Base-by-base conservation (phyloP, 2,329 filamentous ascomycete genomes). In the Paracoccidioides brasiliensis region DNA sequence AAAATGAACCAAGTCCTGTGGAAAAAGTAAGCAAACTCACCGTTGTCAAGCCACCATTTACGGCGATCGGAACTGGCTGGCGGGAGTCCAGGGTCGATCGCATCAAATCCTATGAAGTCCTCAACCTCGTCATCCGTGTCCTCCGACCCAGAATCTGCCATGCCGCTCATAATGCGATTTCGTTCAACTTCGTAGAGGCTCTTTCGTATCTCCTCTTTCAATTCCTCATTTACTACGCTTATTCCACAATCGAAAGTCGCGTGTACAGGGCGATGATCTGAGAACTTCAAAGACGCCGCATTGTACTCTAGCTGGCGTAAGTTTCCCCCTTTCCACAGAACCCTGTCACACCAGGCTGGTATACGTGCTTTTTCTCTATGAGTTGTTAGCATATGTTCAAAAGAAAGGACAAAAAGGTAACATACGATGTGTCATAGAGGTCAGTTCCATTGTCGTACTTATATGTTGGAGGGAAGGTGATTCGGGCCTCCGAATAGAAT, bases 331-430 rank as follows among this genome's bases (percentile, higher is more conserved):
- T 90, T 94, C 57, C 88, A 85, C 7, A 98, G 74, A 48, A 98
- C 86, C 41, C 93, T 86, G 70, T 98, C 93, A 58, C 90, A 96
- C 93, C 93, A 98, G 0, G 93, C 93, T 2, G 93, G 93, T 59
- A 97, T 96, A 14, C 93, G 84, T 55, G 85, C 83, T 69, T 98
- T 98, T 65, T 97, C 91, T 51, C 84, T 86, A 52, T 12, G 49
- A n/a, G 4, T 37, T n/a, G 38, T 78, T 57, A 75, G 69, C 53
- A 52, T 42, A 30, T 28, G 35, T 14, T 10, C 44, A 49, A 22
- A 3, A 51, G 45, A 55, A 30, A 40, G 0, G 14, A 41, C 8
- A 43, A 32, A 28, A 37, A 43, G 4, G 43, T 28, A 40, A 74
- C 83, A 73, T 76, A 88, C 80, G 91, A 96, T 8, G 86, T 91